Base-by-base conservation (phyloP, 2,329 filamentous ascomycete genomes). In the Curvularia spicifera region DNA sequence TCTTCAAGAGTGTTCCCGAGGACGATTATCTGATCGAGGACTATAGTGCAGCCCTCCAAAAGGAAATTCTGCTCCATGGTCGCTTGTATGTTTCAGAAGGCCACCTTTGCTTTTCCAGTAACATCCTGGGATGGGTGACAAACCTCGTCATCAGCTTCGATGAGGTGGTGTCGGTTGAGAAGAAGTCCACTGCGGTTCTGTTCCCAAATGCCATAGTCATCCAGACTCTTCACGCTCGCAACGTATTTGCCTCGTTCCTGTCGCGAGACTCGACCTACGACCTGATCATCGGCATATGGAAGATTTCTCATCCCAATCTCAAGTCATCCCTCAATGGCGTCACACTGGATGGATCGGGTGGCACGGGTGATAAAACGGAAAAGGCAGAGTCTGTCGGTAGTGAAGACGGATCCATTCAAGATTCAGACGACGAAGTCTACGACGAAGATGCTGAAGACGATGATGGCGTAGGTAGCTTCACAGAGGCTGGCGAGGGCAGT, bases 131-230 rank as follows among this genome's bases (percentile, higher is more conserved):
- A 53, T 99, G 95, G 95, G 91, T 96, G 22, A 99, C 95, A 0
- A 99, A 95, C 1, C 82, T 99, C 42, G 94, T 99, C 51, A 97
- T 99, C 81, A 96, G 93, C 76, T 99, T 99, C 74, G 95, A 99
- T 72, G 95, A 99, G 77, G 91, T 99, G 57, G 91, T 98, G 20
- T 93, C 94, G 0, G 91, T 99, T 7, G 95, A 99, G 78, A 98
- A 98, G 80, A 91, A 96, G 76, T 97, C 89, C 74, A 99, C 95
- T 0, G 95, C 95, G 0, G 84, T 99, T 59, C 83, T 99, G 1
- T 98, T 99, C 79, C 96, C 96, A 59, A 99, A 99, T 72, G 96
- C 94, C 4, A 91, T 99, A 54, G 95, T 97, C 79, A 96, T 99
- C 43, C 93, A 96, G 49, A 99, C 95, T 0, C 81, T 98, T 12